Conservation (phyloP, 2,329 filamentous ascomycete species). For the Plenodomus biglobosus region DNA sequence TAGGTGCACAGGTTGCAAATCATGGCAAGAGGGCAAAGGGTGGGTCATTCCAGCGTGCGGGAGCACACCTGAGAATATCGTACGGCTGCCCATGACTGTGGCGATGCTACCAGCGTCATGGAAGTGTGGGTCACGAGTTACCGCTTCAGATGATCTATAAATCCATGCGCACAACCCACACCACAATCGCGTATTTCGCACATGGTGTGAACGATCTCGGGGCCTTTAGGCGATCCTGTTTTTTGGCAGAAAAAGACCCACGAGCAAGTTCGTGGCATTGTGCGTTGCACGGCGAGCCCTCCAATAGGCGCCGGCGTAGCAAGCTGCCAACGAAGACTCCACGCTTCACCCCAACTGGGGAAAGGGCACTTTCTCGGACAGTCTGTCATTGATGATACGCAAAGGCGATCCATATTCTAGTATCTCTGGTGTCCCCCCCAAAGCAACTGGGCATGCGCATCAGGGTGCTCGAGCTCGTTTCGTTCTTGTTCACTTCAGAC, state of each 20-base stretch:
- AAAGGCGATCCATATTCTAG: slow-evolving; percentile 14
- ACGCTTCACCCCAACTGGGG: slow-evolving; percentile 32
- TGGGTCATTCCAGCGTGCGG: background rate
- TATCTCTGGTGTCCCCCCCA: background rate
- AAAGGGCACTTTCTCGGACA: slow-evolving; percentile 7
- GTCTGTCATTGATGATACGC: slow-evolving; percentile 20
- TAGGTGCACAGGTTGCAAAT: background rate
- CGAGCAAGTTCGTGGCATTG: slow-evolving; percentile 31
- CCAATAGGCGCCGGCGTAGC: slow-evolving; percentile 38
- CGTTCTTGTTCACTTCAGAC: slow-evolving; percentile 18
- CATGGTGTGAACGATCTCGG: slow-evolving; percentile 5
- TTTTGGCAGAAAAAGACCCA: slow-evolving; percentile 10
- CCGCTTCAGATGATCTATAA: slow-evolving; percentile 4
- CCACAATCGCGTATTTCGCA: slow-evolving; percentile 9
- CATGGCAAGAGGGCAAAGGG: background rate
- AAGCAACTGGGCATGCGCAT: slow-evolving; percentile 21
- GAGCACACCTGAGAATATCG: slow-evolving; percentile 1
- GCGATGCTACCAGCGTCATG: slow-evolving; percentile 16
- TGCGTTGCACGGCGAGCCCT: slow-evolving; percentile 37
- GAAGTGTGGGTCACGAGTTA: slow-evolving; percentile 13
- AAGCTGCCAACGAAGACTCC: slow-evolving; percentile 35
- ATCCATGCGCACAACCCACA: background rate
- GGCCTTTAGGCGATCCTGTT: slow-evolving; percentile 9
- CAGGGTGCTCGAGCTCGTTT: slow-evolving; percentile 27
- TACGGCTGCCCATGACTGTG: slow-evolving; percentile 7